Conservation (phyloP, 164 flowering plant species). For the Vitis labrusca region DNA sequence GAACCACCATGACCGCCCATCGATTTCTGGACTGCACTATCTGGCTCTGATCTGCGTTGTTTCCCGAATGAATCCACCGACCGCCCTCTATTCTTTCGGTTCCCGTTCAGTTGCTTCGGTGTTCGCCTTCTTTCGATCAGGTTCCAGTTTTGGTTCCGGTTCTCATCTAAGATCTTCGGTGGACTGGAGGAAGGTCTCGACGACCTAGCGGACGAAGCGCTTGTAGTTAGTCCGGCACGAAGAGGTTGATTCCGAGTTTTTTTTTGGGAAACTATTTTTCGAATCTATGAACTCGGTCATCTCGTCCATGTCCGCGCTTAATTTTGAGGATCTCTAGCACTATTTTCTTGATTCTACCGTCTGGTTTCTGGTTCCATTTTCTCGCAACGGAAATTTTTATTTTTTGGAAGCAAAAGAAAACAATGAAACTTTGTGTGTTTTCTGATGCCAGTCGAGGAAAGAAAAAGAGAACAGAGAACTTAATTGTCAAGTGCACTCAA, state of each 20-base stretch:
- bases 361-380: constrained; percentile 40
- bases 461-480: too few relatives aligned
- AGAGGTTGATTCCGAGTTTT: constrained; percentile 57
- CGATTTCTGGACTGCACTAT: too few relatives aligned
- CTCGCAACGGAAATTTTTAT: too few relatives aligned
- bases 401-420: too few relatives aligned
- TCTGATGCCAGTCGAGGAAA: neutral
- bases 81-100: constrained; percentile 15
- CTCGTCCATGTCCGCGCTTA: constrained; percentile 48
- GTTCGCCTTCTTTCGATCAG: constrained; percentile 5
- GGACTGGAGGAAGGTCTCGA: constrained; percentile 51
- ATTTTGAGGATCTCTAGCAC: constrained; percentile 47
- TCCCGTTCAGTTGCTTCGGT: constrained; percentile 13
- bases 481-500: too few relatives aligned
- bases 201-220: constrained; percentile 43
- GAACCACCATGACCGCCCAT: too few relatives aligned
- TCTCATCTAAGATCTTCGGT: constrained; percentile 17
- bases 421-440: neutral
- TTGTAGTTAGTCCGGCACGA: constrained; percentile 35
- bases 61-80: too few relatives aligned
- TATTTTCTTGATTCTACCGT: constrained; percentile 33
- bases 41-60: too few relatives aligned
- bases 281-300: constrained; percentile 66
- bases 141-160: constrained; percentile 8
- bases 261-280: constrained; percentile 43